These are phyloP conservation scores for Micractinium sp. DNA, from an alignment of 139 green algal species.

Conservation along the genomic window DNA sequence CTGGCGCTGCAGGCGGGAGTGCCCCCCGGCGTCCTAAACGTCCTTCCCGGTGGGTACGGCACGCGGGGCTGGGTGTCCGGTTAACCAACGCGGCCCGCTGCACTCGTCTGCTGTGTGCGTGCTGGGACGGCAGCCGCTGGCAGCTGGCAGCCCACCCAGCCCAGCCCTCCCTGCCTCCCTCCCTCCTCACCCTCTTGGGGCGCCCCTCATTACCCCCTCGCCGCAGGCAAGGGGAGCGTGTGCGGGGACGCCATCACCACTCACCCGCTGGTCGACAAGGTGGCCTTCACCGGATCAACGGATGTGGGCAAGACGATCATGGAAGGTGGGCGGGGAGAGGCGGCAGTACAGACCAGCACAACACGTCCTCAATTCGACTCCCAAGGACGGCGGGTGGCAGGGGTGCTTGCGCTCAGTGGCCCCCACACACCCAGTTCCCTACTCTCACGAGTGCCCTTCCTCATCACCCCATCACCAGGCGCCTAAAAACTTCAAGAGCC, in stretches of 20 bases:
- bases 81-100: no score
- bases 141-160: background rate
- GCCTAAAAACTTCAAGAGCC: no score
- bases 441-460: no score
- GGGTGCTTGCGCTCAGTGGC: no score
- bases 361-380: no score
- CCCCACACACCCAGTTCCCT: no score
- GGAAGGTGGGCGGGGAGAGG: conserved; percentile 13
- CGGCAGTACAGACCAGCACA: no score
- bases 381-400: no score
- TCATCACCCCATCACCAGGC: no score
- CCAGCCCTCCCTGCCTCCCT: background rate
- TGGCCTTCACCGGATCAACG: conserved; percentile 82
- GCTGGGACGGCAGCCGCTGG: no score
- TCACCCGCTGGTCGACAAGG: conserved; percentile 72
- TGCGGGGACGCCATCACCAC: conserved; percentile 63
- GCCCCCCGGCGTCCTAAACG: conserved; percentile 78
- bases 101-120: no score
- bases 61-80: no score
- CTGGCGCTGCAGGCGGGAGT: conserved; percentile 76
- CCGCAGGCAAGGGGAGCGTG: conserved; percentile 66
- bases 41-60: conserved; percentile 59
- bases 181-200: background rate
- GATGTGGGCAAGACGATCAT: conserved; percentile 72
- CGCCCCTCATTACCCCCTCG: conserved; percentile 54